Conservation (phyloP, 2,329 filamentous ascomycete species). For the Microdochium paspali region DNA sequence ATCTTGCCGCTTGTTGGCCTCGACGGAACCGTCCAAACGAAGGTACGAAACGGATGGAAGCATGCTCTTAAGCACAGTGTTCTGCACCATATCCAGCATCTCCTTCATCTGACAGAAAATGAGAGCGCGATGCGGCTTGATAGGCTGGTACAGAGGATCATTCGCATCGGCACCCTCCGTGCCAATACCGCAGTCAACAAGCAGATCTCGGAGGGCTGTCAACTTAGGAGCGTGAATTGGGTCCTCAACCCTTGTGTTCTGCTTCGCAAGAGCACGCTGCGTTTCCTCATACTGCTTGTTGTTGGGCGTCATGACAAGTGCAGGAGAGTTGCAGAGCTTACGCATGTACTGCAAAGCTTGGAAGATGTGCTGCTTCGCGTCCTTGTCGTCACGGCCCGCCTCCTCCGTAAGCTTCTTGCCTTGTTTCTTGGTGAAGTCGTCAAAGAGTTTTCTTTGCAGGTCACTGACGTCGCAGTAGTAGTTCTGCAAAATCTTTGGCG, state of each 20-base stretch:
- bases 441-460: constrained; percentile 87
- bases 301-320: constrained; percentile 88
- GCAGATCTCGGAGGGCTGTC: constrained; percentile 75
- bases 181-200: constrained; percentile 98
- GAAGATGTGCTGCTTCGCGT: constrained; percentile 97
- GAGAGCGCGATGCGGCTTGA: constrained; percentile 90
- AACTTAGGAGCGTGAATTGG: constrained; percentile 86
- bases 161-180: constrained; percentile 54
- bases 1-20: constrained; percentile 87
- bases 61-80: constrained; percentile 80
- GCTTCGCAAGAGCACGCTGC: constrained; percentile 67
- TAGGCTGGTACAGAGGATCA: constrained; percentile 62
- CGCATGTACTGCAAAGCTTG: constrained; percentile 99
- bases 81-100: constrained; percentile 98
- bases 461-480: constrained; percentile 98
- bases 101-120: constrained; percentile 99
- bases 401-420: constrained; percentile 79
- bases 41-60: constrained; percentile 90
- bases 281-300: constrained; percentile 87
- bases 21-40: constrained; percentile 87
- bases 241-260: constrained; percentile 77
- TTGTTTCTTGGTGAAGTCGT: constrained; percentile 92
- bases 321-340: constrained; percentile 95
- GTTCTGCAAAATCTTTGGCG: constrained; percentile 97
- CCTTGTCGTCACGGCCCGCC: constrained; percentile 76